Evolutionary conservation across 352 stramenopile species (phyloP), one percentile per base, ranked within the genome.

Genomic region (Phytophthora syringae): DNA sequence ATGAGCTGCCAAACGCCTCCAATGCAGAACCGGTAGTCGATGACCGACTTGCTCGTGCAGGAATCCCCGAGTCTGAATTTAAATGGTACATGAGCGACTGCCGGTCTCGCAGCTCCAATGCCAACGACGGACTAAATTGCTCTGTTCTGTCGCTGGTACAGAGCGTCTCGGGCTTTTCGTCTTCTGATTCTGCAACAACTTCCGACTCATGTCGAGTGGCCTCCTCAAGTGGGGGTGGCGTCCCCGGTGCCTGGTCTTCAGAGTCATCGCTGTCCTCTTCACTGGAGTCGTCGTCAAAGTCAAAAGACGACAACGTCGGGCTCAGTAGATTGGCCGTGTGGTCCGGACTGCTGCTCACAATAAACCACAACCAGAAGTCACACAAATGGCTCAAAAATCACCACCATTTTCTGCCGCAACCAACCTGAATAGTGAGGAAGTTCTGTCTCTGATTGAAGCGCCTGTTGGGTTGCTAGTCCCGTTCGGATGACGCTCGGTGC

Each of bases 241-340:
- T 21, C 20, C 57, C 62, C 37, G 39, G 30, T 0, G 11, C 18
- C 4, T 51, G 53, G 22, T 58, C 52, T 11, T 59, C 37, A 39
- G 24, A 57, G 3, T 44, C 50, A 24, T 72, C 66, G 39, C 57
- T 64, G 15, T 42, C 54, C 6, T 75, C 75, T 63, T 83, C 74
- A 44, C 76, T 80, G 5, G 81, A 84, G 52, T 90, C 79, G 49
- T 93, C 85, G 21, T 95, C 87, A 76, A 95, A 90, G 66, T 95
- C 87, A 47, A 95, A 95, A 2, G 87, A 94, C 36, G 85, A 92
- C 18, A 95, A 70, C 43, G 87, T 94, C 45, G 87, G 87, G 63
- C 85, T 95, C 49, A 95, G 64, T 32, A 95, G 63, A 52, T 72
- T 81, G 3, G 75, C 81, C 21, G 88, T 82, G 43, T 90, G 78